Evolutionary conservation across 1,284 basidiomycete genomes (phyloP).

Genomic region (Tremellales sp.): DNA sequence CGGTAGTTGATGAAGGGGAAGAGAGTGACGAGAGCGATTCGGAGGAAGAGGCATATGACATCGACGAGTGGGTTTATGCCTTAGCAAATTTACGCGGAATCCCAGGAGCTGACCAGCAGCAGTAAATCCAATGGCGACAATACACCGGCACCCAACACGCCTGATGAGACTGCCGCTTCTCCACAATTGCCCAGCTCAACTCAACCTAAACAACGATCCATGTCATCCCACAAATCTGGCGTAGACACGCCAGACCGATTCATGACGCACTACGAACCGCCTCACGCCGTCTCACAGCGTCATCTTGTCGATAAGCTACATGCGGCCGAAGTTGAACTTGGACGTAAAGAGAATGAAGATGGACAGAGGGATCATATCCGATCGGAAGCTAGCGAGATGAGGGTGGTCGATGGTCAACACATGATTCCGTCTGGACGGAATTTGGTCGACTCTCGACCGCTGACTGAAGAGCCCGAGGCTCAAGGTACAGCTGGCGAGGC

Average conservation of each 20-base stretch:
- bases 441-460: constrained; percentile 1
- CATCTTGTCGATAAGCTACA: constrained; percentile 37
- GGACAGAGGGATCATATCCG: constrained; percentile 58
- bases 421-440: constrained; percentile 54
- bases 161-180: constrained; percentile 2
- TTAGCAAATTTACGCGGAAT: constrained; percentile 43
- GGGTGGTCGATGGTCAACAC: constrained; percentile 50
- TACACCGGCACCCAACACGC: constrained; percentile 20
- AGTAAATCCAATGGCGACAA: constrained; percentile 30
- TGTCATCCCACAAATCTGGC: constrained; percentile 40
- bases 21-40: constrained; percentile 53
- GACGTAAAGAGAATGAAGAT: constrained; percentile 45
- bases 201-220: neutral
- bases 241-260: constrained; percentile 74
- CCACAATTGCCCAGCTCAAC: neutral
- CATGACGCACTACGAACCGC: constrained; percentile 60
- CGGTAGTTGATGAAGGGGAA: constrained; percentile 56
- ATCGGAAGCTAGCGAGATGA: constrained; percentile 48
- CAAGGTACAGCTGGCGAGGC: neutral
- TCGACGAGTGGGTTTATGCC: constrained; percentile 70
- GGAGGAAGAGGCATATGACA: constrained; percentile 77
- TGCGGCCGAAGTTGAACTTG: constrained; percentile 20
- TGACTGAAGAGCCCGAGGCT: neutral
- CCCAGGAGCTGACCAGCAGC: constrained; percentile 18
- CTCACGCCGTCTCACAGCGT: constrained; percentile 54